Base-by-base conservation (phyloP, 331 rosid genomes). In the Pyrus hybrid region DNA sequence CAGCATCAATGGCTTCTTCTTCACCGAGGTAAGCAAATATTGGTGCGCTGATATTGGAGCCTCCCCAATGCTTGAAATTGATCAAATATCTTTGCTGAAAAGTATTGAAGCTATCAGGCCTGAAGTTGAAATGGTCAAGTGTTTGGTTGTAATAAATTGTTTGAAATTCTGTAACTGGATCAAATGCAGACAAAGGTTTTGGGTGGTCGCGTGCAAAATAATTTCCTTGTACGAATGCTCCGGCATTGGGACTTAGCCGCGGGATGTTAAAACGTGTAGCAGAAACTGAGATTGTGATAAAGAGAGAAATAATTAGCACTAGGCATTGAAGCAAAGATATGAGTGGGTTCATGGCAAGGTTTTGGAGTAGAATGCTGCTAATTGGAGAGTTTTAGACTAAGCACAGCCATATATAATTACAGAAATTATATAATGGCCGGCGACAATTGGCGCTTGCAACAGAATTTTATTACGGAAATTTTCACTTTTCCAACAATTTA, bases 61-160 rank as follows among this genome's bases (percentile, higher is more conserved):
- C 91, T 76, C 87, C 91, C 97, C 93, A 91, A 20, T 84, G 61
- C 65, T 82, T 86, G 41, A 63, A 86, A 63, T 85, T 86, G 73
- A 89, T 72, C 9, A 86, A 8, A 80, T 91, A 89, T 77, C 85
- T 87, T 69, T 91, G 95, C 13, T 66, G 78, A 57, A 89, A 89
- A 16, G 76, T 87, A 56, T 20, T 30, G 80, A 83, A 89, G 85
- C 93, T 87, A 67, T 86, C 85, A 16, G 87, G 89, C 63, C 76
- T 80, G 72, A 83, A 87, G 68, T 87, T 91, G 87, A 89, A 91
- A 71, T 89, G 95, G 78, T 91, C 90, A 3, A 91, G 81, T 11
- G 78, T 82, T 66, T 87, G 93, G 18, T 76, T 73, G 76, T 68
- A 87, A 61, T 79, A 87, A 70, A 78, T 81, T 32, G 88, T 83